Evolutionary conservation across 768 basidiomycete genomes (phyloP).

Genomic region (Tubosaeta sp.): DNA sequence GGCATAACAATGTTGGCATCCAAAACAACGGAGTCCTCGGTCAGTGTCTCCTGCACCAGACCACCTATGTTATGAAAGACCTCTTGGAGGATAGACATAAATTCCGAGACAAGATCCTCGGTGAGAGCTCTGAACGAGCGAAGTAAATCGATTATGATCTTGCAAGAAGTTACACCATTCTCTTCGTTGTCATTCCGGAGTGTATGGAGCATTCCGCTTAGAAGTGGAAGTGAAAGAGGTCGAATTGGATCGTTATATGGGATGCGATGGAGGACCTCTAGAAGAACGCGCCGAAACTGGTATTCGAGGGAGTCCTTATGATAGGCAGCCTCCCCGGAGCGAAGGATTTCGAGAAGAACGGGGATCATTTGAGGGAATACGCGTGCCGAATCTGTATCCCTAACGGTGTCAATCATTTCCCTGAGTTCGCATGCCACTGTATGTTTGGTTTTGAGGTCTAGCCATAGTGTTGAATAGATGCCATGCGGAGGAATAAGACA

Average conservation of each 20-base stretch:
- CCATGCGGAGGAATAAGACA: background rate
- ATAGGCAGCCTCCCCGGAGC: constrained; percentile 61
- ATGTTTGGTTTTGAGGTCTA: constrained; percentile 71
- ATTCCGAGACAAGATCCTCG: constrained; percentile 72
- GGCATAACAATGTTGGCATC: constrained; percentile 60
- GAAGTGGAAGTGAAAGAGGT: constrained; percentile 60
- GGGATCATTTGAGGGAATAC: constrained; percentile 72
- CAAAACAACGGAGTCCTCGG: constrained; percentile 53
- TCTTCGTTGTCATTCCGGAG: constrained; percentile 94
- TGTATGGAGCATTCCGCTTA: constrained; percentile 77
- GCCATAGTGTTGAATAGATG: background rate
- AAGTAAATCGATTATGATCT: constrained; percentile 85
- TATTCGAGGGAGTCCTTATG: constrained; percentile 68
- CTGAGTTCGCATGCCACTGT: constrained; percentile 72
- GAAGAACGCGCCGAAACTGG: constrained; percentile 78
- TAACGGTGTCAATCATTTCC: constrained; percentile 75
- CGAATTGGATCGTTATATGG: constrained; percentile 78
- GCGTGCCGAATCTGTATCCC: constrained; percentile 68
- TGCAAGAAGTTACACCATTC: constrained; percentile 85
- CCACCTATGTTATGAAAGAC: constrained; percentile 69
- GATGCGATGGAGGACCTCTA: constrained; percentile 87
- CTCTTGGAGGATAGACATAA: constrained; percentile 76
- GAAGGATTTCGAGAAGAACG: constrained; percentile 67
- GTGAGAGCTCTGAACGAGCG: constrained; percentile 69
- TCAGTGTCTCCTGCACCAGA: constrained; percentile 71